Base-by-base conservation (phyloP, 352 stramenopile genomes). In the Phytophthora vignae region DNA sequence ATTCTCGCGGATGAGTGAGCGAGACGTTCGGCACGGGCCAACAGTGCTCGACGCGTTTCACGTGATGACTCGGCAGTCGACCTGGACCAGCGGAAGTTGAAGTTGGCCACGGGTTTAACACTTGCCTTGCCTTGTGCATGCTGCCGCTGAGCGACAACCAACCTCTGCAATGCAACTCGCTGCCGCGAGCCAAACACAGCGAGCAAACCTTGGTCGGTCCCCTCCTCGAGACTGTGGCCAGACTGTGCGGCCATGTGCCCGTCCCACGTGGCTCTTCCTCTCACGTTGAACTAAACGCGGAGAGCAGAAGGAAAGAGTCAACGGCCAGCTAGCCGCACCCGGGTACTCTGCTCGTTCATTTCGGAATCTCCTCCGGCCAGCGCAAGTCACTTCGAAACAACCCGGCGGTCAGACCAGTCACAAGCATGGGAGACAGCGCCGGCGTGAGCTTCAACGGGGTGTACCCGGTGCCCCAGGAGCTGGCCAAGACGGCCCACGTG, bases 401-500 rank as follows among this genome's bases (percentile, higher is more conserved):
- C 15, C 17, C 36, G 44, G 21, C 56, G 22, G 27, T 17, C 48
- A 44, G 33, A 49, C 14, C 40, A 48, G 49, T 5, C 31, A 40
- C 27, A 58, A 40, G 5, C 17, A 78, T 78, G 71, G 71, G 71
- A 59, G 71, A 78, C 50, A 75, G 66, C 31, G 67, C 71, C 60
- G 71, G 71, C 22, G 67, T 78, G 56, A 78, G 71, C 67, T 59
- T 72, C 52, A 72, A 69, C 57, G 71, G 71, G 22, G 71, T 67
- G 52, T 64, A 74, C 52, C 67, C 72, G 12, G 57, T 78, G 25
- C 72, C 72, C 61, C 67, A 78, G 10, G 64, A 69, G 36, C 74
- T 86, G 21, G 79, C 79, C 8, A 75, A 81, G 73, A 82, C 81
- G 53, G 86, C 90, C 27, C 88, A 94, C 65, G 58, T 96, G 60